Evolutionary conservation across 2,329 filamentous ascomycete species (phyloP), one percentile per base, ranked within the genome.

Genomic region (Aureobasidium lini): DNA sequence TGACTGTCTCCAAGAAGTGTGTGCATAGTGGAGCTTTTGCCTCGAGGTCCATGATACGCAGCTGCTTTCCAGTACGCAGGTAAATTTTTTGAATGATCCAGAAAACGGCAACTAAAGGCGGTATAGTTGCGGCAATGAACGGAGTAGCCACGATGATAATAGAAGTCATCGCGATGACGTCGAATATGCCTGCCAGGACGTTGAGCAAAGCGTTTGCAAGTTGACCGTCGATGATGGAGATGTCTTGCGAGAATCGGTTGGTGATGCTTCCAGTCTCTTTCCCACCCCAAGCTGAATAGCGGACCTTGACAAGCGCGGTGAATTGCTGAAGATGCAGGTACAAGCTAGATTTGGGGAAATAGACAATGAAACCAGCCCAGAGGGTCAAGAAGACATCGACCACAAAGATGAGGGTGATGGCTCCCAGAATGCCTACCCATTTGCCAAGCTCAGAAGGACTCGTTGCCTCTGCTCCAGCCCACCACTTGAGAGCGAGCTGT

Each of bases 31-130:
- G 78, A 1, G 75, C 73, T 60, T 78, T 77, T 34, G 74, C 70
- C 65, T 83, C 81, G 0, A 83, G 71, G 66, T 83, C 81, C 13
- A 83, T 71, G 16, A 81, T 72, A 37, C 81, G 76, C 2, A 81
- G 64, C 61, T 79, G 77, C 1, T 77, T 72, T 6, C 76, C 77
- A 6, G 77, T 80, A 11, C 71, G 72, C 5, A 80, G 72, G 63
- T 80, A 80, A 63, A 75, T 73, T 37, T 67, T 70, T 56, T 80
- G 77, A 6, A 80, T 71, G 37, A 70, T 56, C 62, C 71, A 78
- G 10, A 79, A 62, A 9, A 63, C 58, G 1, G 60, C 28, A 4
- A 57, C 53, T 4, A 66, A 63, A 4, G 69, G 59, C 0, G 77
- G 76, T 46, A 77, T 68, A 0, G 72, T 66, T 1, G 73, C 71